Evolutionary conservation across 2,329 filamentous ascomycete species (phyloP).

Genomic region (Botrytis fragariae): DNA sequence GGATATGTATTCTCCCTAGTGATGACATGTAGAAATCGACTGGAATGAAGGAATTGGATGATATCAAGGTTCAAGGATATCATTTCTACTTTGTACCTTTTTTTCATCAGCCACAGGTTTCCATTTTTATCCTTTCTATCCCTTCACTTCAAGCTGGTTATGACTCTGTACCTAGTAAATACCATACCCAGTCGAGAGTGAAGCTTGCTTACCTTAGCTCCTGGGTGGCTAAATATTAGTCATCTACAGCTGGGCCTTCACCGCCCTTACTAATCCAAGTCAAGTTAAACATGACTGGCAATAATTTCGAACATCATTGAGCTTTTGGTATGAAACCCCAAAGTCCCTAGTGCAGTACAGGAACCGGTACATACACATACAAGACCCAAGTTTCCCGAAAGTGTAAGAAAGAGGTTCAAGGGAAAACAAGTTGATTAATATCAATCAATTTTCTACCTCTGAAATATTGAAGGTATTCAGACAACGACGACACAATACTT

Average conservation of each 20-base stretch:
- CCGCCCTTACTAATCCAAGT: neutral
- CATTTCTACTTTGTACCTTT: neutral
- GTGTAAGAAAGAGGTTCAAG: constrained; percentile 1
- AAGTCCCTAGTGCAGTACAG: neutral
- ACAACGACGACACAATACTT: neutral
- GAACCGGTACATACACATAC: neutral
- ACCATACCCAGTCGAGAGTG: neutral
- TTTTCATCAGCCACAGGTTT: constrained; percentile 3
- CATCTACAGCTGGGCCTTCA: fast-evolving
- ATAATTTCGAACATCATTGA: constrained; percentile 6
- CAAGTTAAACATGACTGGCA: constrained; percentile 1
- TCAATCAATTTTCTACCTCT: neutral
- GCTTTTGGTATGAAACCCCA: neutral
- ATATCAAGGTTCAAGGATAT: constrained; percentile 5
- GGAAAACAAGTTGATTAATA: neutral
- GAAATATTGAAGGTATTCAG: constrained; percentile 7
- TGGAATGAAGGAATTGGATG: neutral
- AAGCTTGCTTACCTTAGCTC: neutral
- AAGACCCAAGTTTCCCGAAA: neutral
- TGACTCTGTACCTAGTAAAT: neutral
- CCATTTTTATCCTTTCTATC: neutral
- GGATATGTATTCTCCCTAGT: neutral
- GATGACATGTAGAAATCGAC: neutral
- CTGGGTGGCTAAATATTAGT: neutral
- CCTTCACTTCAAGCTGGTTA: neutral